These are phyloP conservation scores for Trametes versicolor DNA, from an alignment of 1,284 basidiomycete species.

Conservation along the genomic window DNA sequence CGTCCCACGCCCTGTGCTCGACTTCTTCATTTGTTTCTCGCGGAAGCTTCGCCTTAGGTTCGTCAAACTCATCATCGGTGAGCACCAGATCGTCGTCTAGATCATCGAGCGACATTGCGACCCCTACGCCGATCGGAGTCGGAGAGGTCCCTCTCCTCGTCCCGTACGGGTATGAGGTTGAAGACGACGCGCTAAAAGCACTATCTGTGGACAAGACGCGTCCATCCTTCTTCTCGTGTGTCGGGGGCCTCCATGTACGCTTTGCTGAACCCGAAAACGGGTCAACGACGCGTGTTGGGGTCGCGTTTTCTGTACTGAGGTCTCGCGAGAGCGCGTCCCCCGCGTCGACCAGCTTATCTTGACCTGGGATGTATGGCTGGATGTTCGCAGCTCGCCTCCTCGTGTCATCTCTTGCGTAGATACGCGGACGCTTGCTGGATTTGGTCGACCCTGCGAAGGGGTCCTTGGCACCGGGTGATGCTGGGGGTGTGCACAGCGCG, in stretches of 20 bases:
- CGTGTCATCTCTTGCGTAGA: slow-evolving; percentile 35
- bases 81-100: slow-evolving; percentile 22
- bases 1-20: slow-evolving; percentile 37
- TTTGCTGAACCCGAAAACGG: slow-evolving; percentile 37
- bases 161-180: slow-evolving; percentile 11
- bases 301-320: slow-evolving; percentile 16
- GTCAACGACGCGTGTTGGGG: slow-evolving; percentile 30
- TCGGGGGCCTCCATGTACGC: slow-evolving; percentile 33
- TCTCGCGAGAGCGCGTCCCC: slow-evolving; percentile 21
- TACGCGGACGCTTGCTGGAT: slow-evolving; percentile 33
- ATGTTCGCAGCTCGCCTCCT: slow-evolving; percentile 6
- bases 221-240: slow-evolving; percentile 33
- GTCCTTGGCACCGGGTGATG: slow-evolving; percentile 39
- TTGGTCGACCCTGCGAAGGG: slow-evolving; percentile 45
- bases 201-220: slow-evolving; percentile 24
- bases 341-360: slow-evolving; percentile 6
- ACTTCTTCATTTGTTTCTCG: slow-evolving; percentile 11
- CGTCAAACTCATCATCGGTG: slow-evolving; percentile 24
- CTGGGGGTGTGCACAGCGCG: slow-evolving; percentile 31
- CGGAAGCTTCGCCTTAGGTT: not conserved
- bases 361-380: not conserved
- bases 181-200: slow-evolving; percentile 25
- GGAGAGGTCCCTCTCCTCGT: slow-evolving; percentile 10
- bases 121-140: slow-evolving; percentile 6
- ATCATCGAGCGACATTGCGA: slow-evolving; percentile 1